Evolutionary conservation across 2,329 filamentous ascomycete genomes (phyloP), one percentile per base, ranked within the genome.

Genomic region (Macrophomina pseudophaseolina): DNA sequence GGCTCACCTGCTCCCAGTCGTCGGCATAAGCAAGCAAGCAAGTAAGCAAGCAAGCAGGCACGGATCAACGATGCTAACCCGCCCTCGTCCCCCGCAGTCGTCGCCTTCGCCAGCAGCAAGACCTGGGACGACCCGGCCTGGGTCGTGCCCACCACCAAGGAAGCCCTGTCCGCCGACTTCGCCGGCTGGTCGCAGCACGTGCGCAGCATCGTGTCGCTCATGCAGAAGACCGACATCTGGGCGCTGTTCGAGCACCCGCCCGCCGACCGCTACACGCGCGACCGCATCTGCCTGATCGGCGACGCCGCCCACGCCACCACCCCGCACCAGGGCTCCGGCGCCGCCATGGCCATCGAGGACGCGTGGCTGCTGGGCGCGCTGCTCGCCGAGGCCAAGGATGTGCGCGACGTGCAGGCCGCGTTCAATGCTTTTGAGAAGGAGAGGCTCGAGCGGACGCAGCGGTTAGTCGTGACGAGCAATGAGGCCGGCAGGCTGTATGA

Each of bases 261-360:
- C 8, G 80, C 82, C 6, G 74, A 71, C 5, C 80, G 74, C 1
- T 83, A 81, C 70, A 74, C 71, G 54, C 73, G 73, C 53, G 70
- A 71, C 2, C 71, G 74, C 0, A 69, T 82, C 8, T 79, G 82
- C 56, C 70, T 88, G 1, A 78, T 86, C 0, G 86, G 86, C 5
- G 86, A 88, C 69, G 85, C 86, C 0, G 86, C 86, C 4, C 86
- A 88, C 69, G 85, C 86, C 0, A 76, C 80, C 0, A 83, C 82
- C 0, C 86, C 86, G 0, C 84, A 87, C 72, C 81, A 85, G 9
- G 86, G 86, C 3, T 81, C 85, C 0, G 86, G 86, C 5, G 86
- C 86, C 1, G 84, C 85, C 2, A 82, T 84, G 71, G 85, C 84
- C 14, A 80, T 88, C 65, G 86, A 88, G 72, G 86, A 88, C 68